phyloP scores from a whole-genome alignment of 2,329 filamentous ascomycete genomes.

The Exophiala xenobiotica region DNA sequence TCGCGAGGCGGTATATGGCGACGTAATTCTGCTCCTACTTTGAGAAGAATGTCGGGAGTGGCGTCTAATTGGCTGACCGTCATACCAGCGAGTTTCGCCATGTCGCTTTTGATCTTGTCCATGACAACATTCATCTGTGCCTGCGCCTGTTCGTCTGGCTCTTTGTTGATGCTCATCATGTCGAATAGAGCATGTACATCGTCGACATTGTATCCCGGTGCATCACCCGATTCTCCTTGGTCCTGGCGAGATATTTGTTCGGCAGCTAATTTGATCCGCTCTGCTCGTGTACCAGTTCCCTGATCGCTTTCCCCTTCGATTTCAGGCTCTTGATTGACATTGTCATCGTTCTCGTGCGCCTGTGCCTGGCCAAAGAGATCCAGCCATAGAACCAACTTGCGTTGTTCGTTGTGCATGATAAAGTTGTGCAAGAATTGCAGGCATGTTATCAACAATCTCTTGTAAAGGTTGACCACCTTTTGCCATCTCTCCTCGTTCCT shows the following conservation, averaged over 20 bases:
- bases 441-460: slow-evolving; percentile 64
- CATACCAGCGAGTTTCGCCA: slow-evolving; percentile 43
- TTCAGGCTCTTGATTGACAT: slow-evolving; percentile 4
- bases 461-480: slow-evolving; percentile 64
- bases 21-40: slow-evolving; percentile 33
- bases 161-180: slow-evolving; percentile 30
- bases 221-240: slow-evolving; percentile 10
- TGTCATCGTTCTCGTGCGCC: slow-evolving; percentile 9
- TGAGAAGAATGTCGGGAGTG: slow-evolving; percentile 34
- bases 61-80: slow-evolving; percentile 29
- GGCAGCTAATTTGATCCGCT: slow-evolving; percentile 24
- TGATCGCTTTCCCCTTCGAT: slow-evolving; percentile 7
- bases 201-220: slow-evolving; percentile 30
- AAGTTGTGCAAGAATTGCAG: slow-evolving; percentile 68
- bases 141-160: slow-evolving; percentile 31
- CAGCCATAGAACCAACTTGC: slow-evolving; percentile 65
- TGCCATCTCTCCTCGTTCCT: slow-evolving; percentile 65
- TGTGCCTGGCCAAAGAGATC: slow-evolving; percentile 59
- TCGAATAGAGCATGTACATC: slow-evolving; percentile 34
- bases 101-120: slow-evolving; percentile 50
- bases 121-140: slow-evolving; percentile 49
- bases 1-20: slow-evolving; percentile 20
- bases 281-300: slow-evolving; percentile 10
- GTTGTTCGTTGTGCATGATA: slow-evolving; percentile 63
- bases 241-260: slow-evolving; percentile 18